Percentiles rank a stretch among this genome's conserved stretches.
Evolutionary conservation across 768 basidiomycete genomes (phyloP).

Genomic region (Suillus brevipes): DNA sequence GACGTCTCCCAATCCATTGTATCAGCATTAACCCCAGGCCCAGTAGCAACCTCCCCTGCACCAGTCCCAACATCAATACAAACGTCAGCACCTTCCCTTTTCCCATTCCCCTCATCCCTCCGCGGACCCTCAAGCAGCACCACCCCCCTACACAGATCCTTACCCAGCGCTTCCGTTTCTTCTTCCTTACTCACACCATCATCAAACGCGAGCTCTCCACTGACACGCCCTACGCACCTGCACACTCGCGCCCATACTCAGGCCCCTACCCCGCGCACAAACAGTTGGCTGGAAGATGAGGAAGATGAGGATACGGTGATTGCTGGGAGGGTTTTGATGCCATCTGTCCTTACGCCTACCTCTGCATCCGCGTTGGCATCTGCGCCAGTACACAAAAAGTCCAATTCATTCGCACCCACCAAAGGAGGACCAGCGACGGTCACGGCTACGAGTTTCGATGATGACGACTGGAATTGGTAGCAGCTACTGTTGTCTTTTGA

Average conservation of each 20-base stretch:
- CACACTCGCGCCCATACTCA: constrained; percentile 11
- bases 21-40: constrained; percentile 44
- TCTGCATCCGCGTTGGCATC: constrained; percentile 7
- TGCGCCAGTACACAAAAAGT: constrained; percentile 7
- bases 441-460: constrained; percentile 28
- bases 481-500: neutral
- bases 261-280: constrained; percentile 14
- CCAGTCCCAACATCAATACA: neutral
- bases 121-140: constrained; percentile 20
- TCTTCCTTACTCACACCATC: constrained; percentile 13
- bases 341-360: constrained; percentile 33
- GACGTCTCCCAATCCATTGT: constrained; percentile 62
- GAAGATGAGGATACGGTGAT: constrained; percentile 29
- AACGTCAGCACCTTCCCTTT: constrained; percentile 15
- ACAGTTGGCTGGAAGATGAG: constrained; percentile 42
- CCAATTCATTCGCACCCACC: constrained; percentile 6
- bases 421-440: constrained; percentile 2
- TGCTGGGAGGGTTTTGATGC: constrained; percentile 23
- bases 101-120: constrained; percentile 10
- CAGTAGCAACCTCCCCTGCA: constrained; percentile 32
- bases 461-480: constrained; percentile 67
- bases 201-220: constrained; percentile 14
- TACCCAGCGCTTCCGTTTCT: constrained; percentile 16
- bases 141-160: constrained; percentile 11
- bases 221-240: constrained; percentile 19